A percentile compares a stretch with the other conserved stretches of the same genome.
Evolutionary conservation across 345 rosid genomes (phyloP).

Genomic region (Eucalyptus tenuipes): DNA sequence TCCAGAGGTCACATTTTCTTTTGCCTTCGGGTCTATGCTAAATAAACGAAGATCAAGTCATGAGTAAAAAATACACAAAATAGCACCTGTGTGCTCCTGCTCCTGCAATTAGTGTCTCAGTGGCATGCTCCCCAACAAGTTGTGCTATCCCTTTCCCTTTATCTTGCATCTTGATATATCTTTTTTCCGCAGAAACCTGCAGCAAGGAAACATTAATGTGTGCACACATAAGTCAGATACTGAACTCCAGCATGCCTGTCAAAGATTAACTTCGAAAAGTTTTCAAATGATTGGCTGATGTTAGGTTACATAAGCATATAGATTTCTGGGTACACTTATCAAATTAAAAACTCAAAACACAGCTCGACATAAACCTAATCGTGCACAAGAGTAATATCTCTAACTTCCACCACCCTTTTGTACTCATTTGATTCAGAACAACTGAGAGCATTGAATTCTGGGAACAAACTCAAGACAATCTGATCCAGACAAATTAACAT

Average conservation of each 20-base stretch:
- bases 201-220: not conserved
- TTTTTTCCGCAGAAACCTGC: not conserved
- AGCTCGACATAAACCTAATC: not conserved
- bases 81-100: slow-evolving; percentile 55
- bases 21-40: not conserved
- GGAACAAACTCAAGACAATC: not conserved
- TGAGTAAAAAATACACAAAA: slow-evolving; percentile 14
- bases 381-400: not conserved
- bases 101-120: slow-evolving; percentile 53
- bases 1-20: not conserved
- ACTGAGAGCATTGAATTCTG: not conserved
- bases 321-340: not conserved
- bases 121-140: slow-evolving; percentile 33
- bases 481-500: not conserved
- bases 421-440: not conserved
- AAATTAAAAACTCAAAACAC: not conserved
- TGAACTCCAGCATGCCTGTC: not conserved
- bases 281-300: not conserved
- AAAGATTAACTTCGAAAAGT: not conserved
- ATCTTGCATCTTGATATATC: not conserved
- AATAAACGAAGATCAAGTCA: not conserved
- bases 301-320: not conserved
- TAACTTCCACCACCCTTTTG: not conserved
- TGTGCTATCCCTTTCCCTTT: slow-evolving; percentile 46
- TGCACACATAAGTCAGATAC: not conserved